These are phyloP conservation scores for Trichoderma citrinoviride DNA, from an alignment of 2,329 filamentous ascomycete genomes.

Conservation along the genomic window DNA sequence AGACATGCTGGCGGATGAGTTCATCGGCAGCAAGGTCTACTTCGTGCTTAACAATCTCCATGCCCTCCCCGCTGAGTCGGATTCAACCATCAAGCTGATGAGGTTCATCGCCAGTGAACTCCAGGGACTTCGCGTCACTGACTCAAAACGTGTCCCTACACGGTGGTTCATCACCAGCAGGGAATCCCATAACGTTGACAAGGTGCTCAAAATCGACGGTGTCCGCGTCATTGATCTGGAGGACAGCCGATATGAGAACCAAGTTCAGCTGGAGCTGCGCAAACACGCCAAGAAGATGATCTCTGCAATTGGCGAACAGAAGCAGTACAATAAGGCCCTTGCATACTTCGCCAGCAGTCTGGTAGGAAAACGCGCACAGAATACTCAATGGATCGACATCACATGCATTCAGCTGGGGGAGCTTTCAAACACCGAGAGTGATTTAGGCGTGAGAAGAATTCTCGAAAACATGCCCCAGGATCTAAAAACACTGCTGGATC, in stretches of 20 bases:
- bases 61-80: constrained; percentile 34
- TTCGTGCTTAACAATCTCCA: constrained; percentile 44
- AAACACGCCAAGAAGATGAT: constrained; percentile 36
- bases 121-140: constrained; percentile 25
- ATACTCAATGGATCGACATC: constrained; percentile 46
- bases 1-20: constrained; percentile 41
- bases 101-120: constrained; percentile 34
- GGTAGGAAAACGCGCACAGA: constrained; percentile 42
- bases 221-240: constrained; percentile 39
- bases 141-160: constrained; percentile 20
- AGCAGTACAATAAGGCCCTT: constrained; percentile 43
- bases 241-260: constrained; percentile 38
- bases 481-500: constrained; percentile 37
- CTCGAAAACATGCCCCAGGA: constrained; percentile 42
- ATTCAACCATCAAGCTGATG: constrained; percentile 37
- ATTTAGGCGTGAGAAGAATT: constrained; percentile 39
- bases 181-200: constrained; percentile 28
- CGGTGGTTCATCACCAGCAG: constrained; percentile 44
- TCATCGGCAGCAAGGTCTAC: constrained; percentile 32
- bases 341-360: constrained; percentile 43
- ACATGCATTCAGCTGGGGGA: constrained; percentile 42
- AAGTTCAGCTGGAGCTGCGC: constrained; percentile 37
- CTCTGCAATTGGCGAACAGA: constrained; percentile 33
- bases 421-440: constrained; percentile 37
- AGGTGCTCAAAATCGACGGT: constrained; percentile 31